Percentiles rank a stretch among this genome's conserved stretches.
Evolutionary conservation across 2,329 filamentous ascomycete species (phyloP).

Genomic region (Penicillium sclerotiorum): DNA sequence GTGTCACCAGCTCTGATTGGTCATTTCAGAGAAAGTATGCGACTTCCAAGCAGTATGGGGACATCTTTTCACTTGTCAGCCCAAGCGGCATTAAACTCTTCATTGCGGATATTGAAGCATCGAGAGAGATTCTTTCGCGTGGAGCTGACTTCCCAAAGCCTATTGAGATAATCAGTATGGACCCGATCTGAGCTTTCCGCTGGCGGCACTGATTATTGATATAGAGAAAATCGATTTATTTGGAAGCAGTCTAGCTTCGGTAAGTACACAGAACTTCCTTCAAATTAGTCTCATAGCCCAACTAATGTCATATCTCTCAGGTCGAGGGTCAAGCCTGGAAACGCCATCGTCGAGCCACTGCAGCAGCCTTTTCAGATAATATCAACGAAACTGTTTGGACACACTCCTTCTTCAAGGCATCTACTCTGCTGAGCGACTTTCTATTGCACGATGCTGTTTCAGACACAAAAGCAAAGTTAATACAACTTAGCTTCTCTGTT

Average conservation of each 20-base stretch:
- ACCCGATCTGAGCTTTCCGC: background rate
- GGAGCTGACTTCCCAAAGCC: background rate
- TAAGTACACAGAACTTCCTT: background rate
- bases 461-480: background rate
- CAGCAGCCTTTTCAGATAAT: background rate
- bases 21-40: no score
- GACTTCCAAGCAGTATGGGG: no score
- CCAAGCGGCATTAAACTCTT: background rate
- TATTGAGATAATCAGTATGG: background rate
- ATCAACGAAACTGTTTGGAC: background rate
- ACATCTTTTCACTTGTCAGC: background rate
- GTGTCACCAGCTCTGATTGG: no score
- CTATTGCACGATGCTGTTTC: background rate
- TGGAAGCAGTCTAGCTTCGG: background rate
- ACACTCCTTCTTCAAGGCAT: background rate
- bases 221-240: background rate
- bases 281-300: no score
- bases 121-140: background rate
- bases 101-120: background rate
- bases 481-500: background rate
- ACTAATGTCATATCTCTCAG: no score
- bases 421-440: background rate
- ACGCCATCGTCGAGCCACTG: constrained; percentile 1
- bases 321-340: constrained; percentile 4
- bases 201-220: background rate